Conservation (phyloP, 2,329 filamentous ascomycete species). For the Sporothrix protearum region DNA sequence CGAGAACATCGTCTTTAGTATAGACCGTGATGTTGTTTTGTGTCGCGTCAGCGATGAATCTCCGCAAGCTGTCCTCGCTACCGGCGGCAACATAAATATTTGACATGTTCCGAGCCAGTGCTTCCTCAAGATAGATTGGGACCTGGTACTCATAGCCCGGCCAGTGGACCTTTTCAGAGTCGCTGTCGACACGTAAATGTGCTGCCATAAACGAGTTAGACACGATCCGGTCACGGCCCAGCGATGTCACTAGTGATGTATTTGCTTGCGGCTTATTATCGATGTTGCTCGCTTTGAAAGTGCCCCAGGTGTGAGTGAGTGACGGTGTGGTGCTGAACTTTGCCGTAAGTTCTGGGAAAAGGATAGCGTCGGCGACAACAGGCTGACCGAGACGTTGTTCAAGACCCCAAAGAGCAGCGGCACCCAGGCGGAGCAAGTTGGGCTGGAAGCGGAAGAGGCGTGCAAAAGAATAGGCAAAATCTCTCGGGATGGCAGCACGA, state of each 20-base stretch:
- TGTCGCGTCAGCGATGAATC: neutral
- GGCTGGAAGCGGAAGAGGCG: slow-evolving; percentile 26
- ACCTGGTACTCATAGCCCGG: slow-evolving; percentile 39
- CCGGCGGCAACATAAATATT: neutral
- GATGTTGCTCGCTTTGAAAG: too few species aligned
- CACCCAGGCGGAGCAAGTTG: neutral
- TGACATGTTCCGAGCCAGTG: slow-evolving; percentile 26
- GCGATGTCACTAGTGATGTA: neutral
- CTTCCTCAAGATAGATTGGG: slow-evolving; percentile 38
- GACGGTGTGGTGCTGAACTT: neutral
- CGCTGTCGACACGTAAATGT: slow-evolving; percentile 37
- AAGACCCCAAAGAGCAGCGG: slow-evolving; percentile 13
- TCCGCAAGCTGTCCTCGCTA: neutral
- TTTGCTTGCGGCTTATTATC: too few species aligned
- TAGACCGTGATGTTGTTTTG: neutral
- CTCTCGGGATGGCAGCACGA: slow-evolving; percentile 20
- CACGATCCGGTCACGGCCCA: neutral
- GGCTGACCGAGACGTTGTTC: neutral
- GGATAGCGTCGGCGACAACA: slow-evolving; percentile 11
- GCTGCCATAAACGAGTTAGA: slow-evolving; percentile 37
- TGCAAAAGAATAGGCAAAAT: slow-evolving; percentile 26
- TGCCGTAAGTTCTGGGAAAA: neutral
- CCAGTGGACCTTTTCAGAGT: slow-evolving; percentile 36
- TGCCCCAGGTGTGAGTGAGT: neutral
- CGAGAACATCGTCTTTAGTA: slow-evolving; percentile 36